Evolutionary conservation across 345 rosid genomes (phyloP).

Genomic region (Dovyalis caffra): DNA sequence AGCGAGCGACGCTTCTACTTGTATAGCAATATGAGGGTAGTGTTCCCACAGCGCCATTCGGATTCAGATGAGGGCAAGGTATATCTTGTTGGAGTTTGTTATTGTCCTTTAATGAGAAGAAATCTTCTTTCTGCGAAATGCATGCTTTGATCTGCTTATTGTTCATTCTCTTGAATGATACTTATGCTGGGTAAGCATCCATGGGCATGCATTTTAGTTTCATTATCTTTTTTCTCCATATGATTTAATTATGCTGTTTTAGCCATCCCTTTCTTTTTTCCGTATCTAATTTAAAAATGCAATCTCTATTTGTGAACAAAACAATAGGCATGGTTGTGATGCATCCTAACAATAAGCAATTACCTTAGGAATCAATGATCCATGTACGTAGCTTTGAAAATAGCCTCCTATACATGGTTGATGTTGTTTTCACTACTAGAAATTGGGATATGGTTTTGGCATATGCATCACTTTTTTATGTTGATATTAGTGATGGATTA

Average conservation of each 20-base stretch:
- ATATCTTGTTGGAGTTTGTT: constrained; percentile 10
- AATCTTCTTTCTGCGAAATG: not conserved
- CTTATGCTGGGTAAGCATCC: not conserved
- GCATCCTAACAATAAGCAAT: not conserved
- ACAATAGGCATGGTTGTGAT: not conserved
- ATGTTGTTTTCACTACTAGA: not conserved
- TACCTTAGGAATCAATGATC: not conserved
- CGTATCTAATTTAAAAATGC: not conserved
- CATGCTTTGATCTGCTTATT: not conserved
- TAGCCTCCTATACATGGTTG: not conserved
- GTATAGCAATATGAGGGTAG: constrained; percentile 79
- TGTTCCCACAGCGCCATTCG: constrained; percentile 92
- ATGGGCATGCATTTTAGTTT: not conserved
- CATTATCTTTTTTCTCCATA: not conserved
- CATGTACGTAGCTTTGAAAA: not conserved
- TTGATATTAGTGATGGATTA: not conserved
- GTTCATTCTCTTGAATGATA: not conserved
- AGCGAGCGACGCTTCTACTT: constrained; percentile 70
- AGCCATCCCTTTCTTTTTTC: not conserved
- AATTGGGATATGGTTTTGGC: not conserved
- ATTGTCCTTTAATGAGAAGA: not conserved
- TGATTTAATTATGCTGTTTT: not conserved
- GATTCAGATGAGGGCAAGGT: constrained; percentile 98
- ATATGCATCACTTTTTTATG: not conserved
- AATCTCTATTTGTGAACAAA: not conserved